A percentile compares a stretch with the other conserved stretches of the same genome.
Conservation (phyloP, 2,329 filamentous ascomycete species). For the Exophiala calicioides region DNA sequence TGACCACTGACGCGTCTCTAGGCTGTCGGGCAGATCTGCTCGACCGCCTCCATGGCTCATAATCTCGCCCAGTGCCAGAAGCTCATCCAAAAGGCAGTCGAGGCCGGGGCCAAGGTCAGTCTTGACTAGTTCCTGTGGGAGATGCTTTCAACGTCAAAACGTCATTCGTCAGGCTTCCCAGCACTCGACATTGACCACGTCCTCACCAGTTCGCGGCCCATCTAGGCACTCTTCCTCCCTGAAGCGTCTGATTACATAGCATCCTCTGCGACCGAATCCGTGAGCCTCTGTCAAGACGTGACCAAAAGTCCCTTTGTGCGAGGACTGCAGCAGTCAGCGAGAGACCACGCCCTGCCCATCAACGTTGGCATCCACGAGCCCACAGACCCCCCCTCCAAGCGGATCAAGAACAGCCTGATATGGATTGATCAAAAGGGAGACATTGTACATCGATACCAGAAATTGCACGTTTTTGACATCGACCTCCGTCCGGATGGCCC, state of each 20-base stretch:
- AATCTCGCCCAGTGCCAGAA: conserved; percentile 78
- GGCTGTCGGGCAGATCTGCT: conserved; percentile 89
- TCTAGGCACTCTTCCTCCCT: conserved; percentile 79
- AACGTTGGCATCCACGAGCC: conserved; percentile 88
- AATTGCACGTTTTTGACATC: conserved; percentile 86
- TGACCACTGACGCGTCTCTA: conserved; percentile 39
- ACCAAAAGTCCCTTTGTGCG: conserved; percentile 70
- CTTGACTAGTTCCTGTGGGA: not conserved
- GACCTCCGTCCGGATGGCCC: conserved; percentile 54
- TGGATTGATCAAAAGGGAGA: conserved; percentile 65
- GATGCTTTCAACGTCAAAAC: not conserved
- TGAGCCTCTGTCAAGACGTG: conserved; percentile 69
- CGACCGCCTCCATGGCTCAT: conserved; percentile 72
- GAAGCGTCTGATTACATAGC: conserved; percentile 91
- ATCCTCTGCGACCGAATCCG: conserved; percentile 64
- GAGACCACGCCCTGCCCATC: conserved; percentile 65
- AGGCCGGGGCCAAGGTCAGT: conserved; percentile 73
- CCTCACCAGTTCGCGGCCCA: conserved; percentile 9
- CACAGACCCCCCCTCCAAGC: conserved; percentile 48
- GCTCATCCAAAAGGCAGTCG: conserved; percentile 71
- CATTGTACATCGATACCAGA: conserved; percentile 71
- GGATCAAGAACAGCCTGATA: conserved; percentile 64
- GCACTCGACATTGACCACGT: conserved; percentile 17
- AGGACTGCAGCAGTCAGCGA: conserved; percentile 71
- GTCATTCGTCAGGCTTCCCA: conserved; percentile 4